Base-by-base conservation (phyloP, 2,329 filamentous ascomycete species). In the Hymenoscyphus fraxineus region DNA sequence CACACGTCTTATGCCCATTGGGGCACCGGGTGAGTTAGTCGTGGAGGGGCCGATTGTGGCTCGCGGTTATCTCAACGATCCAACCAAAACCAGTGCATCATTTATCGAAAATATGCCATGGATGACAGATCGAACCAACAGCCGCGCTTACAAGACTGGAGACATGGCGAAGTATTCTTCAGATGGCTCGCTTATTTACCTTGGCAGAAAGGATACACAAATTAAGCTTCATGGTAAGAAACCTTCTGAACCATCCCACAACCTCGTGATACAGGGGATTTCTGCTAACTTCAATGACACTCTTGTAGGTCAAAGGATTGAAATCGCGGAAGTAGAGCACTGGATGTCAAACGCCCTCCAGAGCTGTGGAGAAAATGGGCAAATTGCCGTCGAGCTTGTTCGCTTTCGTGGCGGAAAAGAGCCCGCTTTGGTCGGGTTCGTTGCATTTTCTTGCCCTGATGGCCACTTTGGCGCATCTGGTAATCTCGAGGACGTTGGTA, bases 221-320 rank as follows among this genome's bases (percentile, higher is more conserved):
- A 83, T 88, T 64, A 90, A 91, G 75, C 77, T 90, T 32, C 80
- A 82, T 15, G 90, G 89, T 70, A 39, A 85, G 85, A 40, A 89
- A 89, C 64, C 75, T 88, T 27, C 32, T 35, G 4, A 2, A 35
- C 9, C 9, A 9, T 35, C 9, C 9, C 6, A 9, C 32, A 35
- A 6, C 9, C 32, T 35, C 32, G 6, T 9, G 9, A 4, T 35
- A 27, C 3, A 35, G 32, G 32, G 32, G 6, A 35, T 35, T 9
- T 35, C 9, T 35, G 32, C 32, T 35, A 35, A 35, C 32, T 2
- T 35, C 32, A 35, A 35, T 35, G 32, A 6, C 32, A 35, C 6
- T 35, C 32, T 35, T 35, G 32, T 4, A 35, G 32, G 32, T 9
- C 32, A 35, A 35, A 35, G 32, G 4, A 35, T 35, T 35, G 32